Base-by-base conservation (phyloP, 352 stramenopile species). In the Blastocystis sp. region DNA sequence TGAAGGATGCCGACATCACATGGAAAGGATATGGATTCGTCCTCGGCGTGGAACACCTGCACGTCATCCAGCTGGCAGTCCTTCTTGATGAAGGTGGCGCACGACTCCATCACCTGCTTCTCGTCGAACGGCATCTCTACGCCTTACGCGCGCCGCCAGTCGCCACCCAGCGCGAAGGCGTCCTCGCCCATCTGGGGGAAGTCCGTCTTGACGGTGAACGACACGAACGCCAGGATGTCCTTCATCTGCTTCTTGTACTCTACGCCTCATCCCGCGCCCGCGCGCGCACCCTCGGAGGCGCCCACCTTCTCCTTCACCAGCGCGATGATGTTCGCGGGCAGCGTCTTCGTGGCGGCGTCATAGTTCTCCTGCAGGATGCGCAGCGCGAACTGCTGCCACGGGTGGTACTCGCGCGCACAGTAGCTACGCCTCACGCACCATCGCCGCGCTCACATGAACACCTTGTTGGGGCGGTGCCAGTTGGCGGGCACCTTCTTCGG, bases 181-280 rank as follows among this genome's bases (percentile, higher is more conserved):
- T 88, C 78, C 48, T 88, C 63, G 42, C 78, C 78, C 54, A 88
- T 40, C 43, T 88, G 78, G 21, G 78, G 78, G 78, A 88, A 88
- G 45, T 88, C 78, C 10, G 78, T 88, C 54, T 88, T 88, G n/a
- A 88, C 68, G 24, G 78, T 88, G 60, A 88, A 88, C 38, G 78
- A 88, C n/a, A 57, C 78, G 68, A 88, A 88, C 38, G 78, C 78
- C 21, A 88, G 52, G 40, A 88, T 71, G 24, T 88, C 68, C 78
- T 88, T 88, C 68, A 88, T 79, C 54, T 88, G 78, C 64, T 76
- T 79, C 61, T 88, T 88, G 68, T 57, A 88, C 68, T 88, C 78
- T 87, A 78, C 24, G 24, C 42, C 21, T 76, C 70, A 81, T 9
- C 7, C 38, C 52, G 9, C 10, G 2, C 10, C 17, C 34, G 4